Evolutionary conservation across 768 basidiomycete species (phyloP), one percentile per base, ranked within the genome.

Genomic region (Tricholoma matsutake): DNA sequence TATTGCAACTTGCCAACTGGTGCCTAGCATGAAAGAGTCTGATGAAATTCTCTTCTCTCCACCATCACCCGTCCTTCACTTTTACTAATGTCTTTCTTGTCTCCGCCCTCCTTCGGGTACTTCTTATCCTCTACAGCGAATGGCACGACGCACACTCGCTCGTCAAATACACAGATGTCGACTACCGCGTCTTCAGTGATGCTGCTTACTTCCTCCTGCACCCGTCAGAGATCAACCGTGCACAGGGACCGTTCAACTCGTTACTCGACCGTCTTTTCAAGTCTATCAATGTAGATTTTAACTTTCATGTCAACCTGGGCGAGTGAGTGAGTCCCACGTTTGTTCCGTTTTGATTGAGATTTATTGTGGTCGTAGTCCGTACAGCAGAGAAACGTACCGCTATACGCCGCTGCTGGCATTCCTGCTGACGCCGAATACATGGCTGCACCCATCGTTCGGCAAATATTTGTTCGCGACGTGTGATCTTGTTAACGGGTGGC

Each of bases 161-260:
- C 31, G 87, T 98, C 22, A 96, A 96, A 73, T 99, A 98, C 71
- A 98, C 97, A n/a, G 97, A 99, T 74, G 82, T 98, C 65, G 97
- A 99, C 75, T 98, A 98, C 74, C 83, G 86, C 37, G 96, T 99
- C 66, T 97, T 98, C 78, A 91, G 85, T 51, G 96, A 98, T 72
- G 97, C 97, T 4, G 87, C 94, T 1, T 78, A 75, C 43, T 93
- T 92, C 69, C 68, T 92, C 32, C 71, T 85, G 28, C 68, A 79
- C 51, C 83, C 87, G 37, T 66, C 74, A n/a, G 70, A 78, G 41
- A 72, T 64, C 28, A 89, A 88, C 67, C 64, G 63, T 22, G 92
- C 89, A 18, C 79, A 81, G 63, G 95, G 94, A 9, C 67, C 63
- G 11, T 29, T 67, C 16, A 28, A 49, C 16, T 47, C 25, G 11